Conservation (phyloP, 768 basidiomycete genomes). For the Tricholoma saponaceum region DNA sequence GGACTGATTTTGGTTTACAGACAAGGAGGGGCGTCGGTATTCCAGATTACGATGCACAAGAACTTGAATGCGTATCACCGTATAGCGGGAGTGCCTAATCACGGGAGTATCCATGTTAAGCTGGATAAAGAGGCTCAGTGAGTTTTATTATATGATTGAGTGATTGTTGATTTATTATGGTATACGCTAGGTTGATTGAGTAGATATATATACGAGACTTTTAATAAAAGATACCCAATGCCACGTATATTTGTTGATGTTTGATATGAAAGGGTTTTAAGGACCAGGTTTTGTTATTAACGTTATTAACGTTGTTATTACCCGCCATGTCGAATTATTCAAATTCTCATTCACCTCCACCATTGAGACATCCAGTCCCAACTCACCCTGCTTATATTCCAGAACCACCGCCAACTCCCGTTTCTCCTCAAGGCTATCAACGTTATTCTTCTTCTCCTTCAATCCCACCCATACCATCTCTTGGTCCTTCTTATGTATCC, state of each 20-base stretch:
- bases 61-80: slow-evolving; percentile 96
- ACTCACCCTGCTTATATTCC: slow-evolving; percentile 86
- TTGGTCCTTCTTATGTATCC: slow-evolving; percentile 32
- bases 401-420: slow-evolving; percentile 74
- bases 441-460: slow-evolving; percentile 63
- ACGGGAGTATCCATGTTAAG: slow-evolving; percentile 73
- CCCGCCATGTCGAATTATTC: slow-evolving; percentile 23
- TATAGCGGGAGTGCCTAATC: slow-evolving; percentile 77
- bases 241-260: not conserved
- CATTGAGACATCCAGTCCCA: slow-evolving; percentile 83
- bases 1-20: slow-evolving; percentile 38
- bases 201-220: not conserved
- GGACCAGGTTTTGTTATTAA: too few species aligned
- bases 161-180: too few species aligned
- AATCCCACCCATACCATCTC: slow-evolving; percentile 18
- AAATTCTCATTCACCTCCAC: slow-evolving; percentile 58
- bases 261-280: too few species aligned
- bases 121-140: slow-evolving; percentile 50
- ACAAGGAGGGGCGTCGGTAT: slow-evolving; percentile 88
- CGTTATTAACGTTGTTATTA: too few species aligned
- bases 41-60: slow-evolving; percentile 98
- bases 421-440: slow-evolving; percentile 72
- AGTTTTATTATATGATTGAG: too few species aligned
- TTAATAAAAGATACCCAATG: too few species aligned
- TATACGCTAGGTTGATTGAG: slow-evolving; percentile 35